Base-by-base conservation (phyloP, 306 rosid genomes). In the Corylus americana region DNA sequence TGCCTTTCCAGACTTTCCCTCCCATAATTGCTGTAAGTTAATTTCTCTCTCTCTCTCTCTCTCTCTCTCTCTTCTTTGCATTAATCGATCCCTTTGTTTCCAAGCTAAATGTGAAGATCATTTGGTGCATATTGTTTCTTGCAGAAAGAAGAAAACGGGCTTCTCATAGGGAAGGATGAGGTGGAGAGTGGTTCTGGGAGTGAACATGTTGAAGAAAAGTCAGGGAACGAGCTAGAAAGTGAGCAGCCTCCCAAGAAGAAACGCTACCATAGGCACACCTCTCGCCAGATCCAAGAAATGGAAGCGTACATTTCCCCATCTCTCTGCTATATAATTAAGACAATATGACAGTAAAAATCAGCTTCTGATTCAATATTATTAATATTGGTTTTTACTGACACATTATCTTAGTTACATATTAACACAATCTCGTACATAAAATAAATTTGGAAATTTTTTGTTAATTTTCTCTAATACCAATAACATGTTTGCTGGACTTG, bases 251-350 rank as follows among this genome's bases (percentile, higher is more conserved):
- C 84, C 5, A 94, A 95, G 91, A 95, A 92, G 74, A 95, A 92
- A 78, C 96, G 96, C 49, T 95, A 95, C 64, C 98, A 95, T 82
- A 82, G 98, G 69, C 98, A 95, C 85, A 95, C 98, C 16, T 86
- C 92, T 70, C 98, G 93, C 51, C 98, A 92, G 98, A 95, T 95
- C 98, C 98, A 95, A 88, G 94, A 95, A 82, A 95, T 95, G 98
- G 98, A 95, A 79, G 78, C 92, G 98, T 94, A 77, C 17, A 69
- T 71, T 3, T 9, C n/a, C 73, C 31, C 1, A 20, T 72, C 7
- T 5, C 31, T 14, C 55, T 51, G 35, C 35, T 31, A 31, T 31
- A 31, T 1, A 31, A 31, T 31, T 31, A 31, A 31, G 35, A 31
- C 2, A 3, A 31, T 31, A 31, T 31, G 35, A 1, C 35, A 31